These are phyloP conservation scores for Leccinum olivaceopallidum DNA, from an alignment of 768 basidiomycete genomes.

Conservation along the genomic window DNA sequence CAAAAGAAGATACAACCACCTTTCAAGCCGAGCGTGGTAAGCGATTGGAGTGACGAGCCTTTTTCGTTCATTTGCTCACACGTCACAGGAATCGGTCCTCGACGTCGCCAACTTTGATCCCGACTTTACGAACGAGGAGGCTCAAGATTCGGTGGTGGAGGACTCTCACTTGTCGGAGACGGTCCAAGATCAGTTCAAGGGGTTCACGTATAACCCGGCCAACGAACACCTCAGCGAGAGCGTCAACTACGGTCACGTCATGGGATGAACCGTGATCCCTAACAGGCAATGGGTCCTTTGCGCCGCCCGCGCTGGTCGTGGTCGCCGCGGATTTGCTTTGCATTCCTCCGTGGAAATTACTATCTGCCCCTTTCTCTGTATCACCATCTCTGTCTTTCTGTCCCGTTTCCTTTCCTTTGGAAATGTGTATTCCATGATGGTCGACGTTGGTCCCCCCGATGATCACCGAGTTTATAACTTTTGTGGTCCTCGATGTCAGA, in stretches of 20 bases:
- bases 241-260: slow-evolving; percentile 55
- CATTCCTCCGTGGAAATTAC: slow-evolving; percentile 4
- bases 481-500: neutral
- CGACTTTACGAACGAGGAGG: slow-evolving; percentile 95
- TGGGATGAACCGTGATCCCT: slow-evolving; percentile 28
- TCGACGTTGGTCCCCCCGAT: neutral
- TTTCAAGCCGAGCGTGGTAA: slow-evolving; percentile 95
- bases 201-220: slow-evolving; percentile 86
- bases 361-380: neutral
- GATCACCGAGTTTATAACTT: neutral
- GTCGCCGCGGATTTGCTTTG: slow-evolving; percentile 8
- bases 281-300: neutral
- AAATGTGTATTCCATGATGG: neutral
- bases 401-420: neutral
- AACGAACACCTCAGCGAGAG: slow-evolving; percentile 87
- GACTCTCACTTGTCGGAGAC: slow-evolving; percentile 92
- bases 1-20: slow-evolving; percentile 96
- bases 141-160: slow-evolving; percentile 94
- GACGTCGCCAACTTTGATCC: slow-evolving; percentile 98
- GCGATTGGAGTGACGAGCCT: slow-evolving; percentile 27
- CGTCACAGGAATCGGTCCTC: slow-evolving; percentile 76
- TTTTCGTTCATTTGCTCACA: slow-evolving; percentile 4
- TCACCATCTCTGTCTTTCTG: neutral
- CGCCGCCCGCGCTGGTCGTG: slow-evolving; percentile 25
- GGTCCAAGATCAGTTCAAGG: slow-evolving; percentile 93